Conservation (phyloP, 1,139 yeast genomes). For the Magnusiomyces paraingens region DNA sequence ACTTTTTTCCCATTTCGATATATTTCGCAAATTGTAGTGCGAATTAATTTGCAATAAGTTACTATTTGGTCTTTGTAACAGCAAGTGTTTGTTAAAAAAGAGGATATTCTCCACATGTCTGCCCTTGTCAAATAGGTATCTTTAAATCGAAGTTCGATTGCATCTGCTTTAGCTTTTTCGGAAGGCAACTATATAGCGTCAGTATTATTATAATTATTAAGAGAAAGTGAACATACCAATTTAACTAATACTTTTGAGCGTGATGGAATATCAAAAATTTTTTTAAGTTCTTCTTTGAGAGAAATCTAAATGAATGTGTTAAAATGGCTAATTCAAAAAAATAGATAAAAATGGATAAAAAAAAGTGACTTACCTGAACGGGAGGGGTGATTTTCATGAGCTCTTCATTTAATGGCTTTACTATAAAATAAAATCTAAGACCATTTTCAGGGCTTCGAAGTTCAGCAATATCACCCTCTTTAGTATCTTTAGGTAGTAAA, state of each 20-base stretch:
- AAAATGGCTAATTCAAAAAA: not conserved
- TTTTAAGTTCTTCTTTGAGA: conserved; percentile 55
- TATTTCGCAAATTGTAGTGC: conserved; percentile 60
- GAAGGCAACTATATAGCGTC: conserved; percentile 27
- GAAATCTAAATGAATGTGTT: conserved; percentile 40
- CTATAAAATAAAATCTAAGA: conserved; percentile 41
- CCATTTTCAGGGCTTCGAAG: conserved; percentile 38
- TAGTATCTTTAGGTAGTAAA: conserved; percentile 48
- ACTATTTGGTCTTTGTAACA: conserved; percentile 62
- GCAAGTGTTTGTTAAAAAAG: conserved; percentile 55
- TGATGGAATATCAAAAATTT: conserved; percentile 57
- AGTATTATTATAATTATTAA: not conserved
- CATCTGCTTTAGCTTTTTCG: conserved; percentile 59
- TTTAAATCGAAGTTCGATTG: conserved; percentile 73
- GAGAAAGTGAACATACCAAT: conserved; percentile 33
- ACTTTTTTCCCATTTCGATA: conserved; percentile 58
- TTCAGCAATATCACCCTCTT: conserved; percentile 72
- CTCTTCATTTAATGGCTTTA: conserved; percentile 36
- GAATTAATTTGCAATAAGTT: conserved; percentile 53
- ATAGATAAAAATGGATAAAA: too few species aligned
- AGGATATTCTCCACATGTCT: conserved; percentile 85
- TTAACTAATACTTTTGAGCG: conserved; percentile 56
- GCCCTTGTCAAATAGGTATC: conserved; percentile 82
- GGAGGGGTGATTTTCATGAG: conserved; percentile 28
- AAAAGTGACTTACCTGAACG: conserved; percentile 24